Evolutionary conservation across 2,329 filamentous ascomycete species (phyloP).

Genomic region (Fusarium sp.): DNA sequence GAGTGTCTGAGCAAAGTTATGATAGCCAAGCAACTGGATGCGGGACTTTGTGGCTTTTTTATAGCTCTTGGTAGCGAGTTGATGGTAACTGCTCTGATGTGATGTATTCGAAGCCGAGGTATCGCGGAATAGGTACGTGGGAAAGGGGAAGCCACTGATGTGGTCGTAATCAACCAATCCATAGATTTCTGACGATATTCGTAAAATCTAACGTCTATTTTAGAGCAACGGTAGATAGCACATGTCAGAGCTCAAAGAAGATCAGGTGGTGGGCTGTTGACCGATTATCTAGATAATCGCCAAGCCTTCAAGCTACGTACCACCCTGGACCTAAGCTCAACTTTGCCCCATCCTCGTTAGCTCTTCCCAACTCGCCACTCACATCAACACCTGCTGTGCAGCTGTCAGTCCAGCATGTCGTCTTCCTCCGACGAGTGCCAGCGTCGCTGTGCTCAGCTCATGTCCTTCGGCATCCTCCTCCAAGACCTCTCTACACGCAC

Average conservation of each 20-base stretch:
- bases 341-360: background rate
- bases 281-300: slow-evolving; percentile 34
- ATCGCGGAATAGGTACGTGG: too few relatives aligned
- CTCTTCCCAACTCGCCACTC: slow-evolving; percentile 30
- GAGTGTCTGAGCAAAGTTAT: background rate
- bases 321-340: background rate
- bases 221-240: too few relatives aligned
- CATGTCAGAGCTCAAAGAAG: too few relatives aligned
- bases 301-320: slow-evolving; percentile 4
- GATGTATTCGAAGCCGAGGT: too few relatives aligned
- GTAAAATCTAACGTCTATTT: too few relatives aligned
- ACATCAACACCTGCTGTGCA: slow-evolving; percentile 21
- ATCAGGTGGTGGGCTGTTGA: background rate
- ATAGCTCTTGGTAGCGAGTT: too few relatives aligned
- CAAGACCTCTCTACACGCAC: slow-evolving; percentile 54
- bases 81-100: too few relatives aligned
- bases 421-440: slow-evolving; percentile 49
- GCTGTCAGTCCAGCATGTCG: slow-evolving; percentile 31
- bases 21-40: too few relatives aligned
- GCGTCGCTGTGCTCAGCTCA: slow-evolving; percentile 52
- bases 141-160: too few relatives aligned
- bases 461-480: slow-evolving; percentile 56
- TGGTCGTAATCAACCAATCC: too few relatives aligned
- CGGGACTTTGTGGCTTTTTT: too few relatives aligned
- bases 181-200: too few relatives aligned